Base-by-base conservation (phyloP, 1,284 basidiomycete species). In the Albatrellus sp. region DNA sequence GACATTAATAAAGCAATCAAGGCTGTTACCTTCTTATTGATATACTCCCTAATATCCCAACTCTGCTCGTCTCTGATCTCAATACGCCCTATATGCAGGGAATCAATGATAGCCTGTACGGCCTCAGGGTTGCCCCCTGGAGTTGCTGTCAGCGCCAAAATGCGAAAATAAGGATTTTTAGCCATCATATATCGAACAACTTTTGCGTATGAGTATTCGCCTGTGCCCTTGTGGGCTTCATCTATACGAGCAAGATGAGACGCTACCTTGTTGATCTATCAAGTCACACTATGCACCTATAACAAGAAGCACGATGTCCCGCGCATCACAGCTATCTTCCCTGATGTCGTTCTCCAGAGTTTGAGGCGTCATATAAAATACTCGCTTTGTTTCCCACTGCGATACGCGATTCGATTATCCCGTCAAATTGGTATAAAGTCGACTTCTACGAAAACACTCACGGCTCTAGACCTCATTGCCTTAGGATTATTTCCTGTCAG, bases 361-460 rank as follows among this genome's bases (percentile, higher is more conserved):
- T 59, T 98, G 96, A 0, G 96, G 94, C 0, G 96, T 99, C 79
- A 96, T 93, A 62, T 94, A 99, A 58, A 98, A 92, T 19, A 98
- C 83, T 5, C 93, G 75, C 60, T 94, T 91, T 52, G 84, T 70
- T 50, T 70, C 65, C 86, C 89, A 94, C 82, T 90, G 41, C 11
- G 9, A 16, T 33, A 14, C 6, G 9, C 28, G 11, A 30, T 28
- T 9, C 13, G n/a, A 2, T 12, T 5, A 8, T 12, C 10, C 14
- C 7, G 24, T 17, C 40, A 35, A 45, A 13, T n/a, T 3, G 13
- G 4, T 14, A 8, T 2, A 11, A 24, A 12, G 14, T 7, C 20
- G 8, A 10, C 20, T 42, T 20, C 45, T 3, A 13, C 20, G 34
- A 3, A 14, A 19, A 36, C 12, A 66, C 81, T 55, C 55, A 91